These are phyloP conservation scores for Ascochyta clinopodiicola DNA, from an alignment of 2,329 filamentous ascomycete species.

Conservation along the genomic window DNA sequence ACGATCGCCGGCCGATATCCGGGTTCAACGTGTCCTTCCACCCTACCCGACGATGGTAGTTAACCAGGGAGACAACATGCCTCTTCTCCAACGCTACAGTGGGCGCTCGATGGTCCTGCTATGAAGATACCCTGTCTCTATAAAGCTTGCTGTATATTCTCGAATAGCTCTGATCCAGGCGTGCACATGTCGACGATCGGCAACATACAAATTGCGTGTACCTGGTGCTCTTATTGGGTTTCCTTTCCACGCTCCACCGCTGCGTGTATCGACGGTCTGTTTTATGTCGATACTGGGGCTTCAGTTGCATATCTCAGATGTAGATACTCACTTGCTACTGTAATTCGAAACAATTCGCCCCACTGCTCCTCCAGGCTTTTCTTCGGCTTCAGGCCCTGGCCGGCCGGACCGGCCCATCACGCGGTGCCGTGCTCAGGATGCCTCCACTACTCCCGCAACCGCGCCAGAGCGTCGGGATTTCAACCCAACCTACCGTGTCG, in stretches of 20 bases:
- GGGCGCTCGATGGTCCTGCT: neutral
- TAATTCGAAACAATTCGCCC: neutral
- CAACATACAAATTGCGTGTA: neutral
- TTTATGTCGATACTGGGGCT: neutral
- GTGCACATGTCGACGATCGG: neutral
- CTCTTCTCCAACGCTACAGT: neutral
- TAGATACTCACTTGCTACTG: neutral
- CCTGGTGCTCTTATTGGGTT: neutral
- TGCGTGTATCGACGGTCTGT: neutral
- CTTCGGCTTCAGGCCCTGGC: neutral
- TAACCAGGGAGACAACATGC: neutral
- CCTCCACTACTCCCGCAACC: neutral
- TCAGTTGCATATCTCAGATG: neutral
- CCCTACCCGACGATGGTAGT: neutral
- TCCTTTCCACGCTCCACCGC: neutral
- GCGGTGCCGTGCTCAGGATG: neutral
- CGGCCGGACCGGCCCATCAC: neutral
- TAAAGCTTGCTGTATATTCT: neutral
- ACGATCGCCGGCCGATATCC: neutral
- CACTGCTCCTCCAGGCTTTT: neutral
- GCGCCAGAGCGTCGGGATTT: neutral
- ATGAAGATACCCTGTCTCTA: neutral
- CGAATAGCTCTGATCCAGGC: neutral
- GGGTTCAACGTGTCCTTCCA: neutral
- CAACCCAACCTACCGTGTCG: neutral